Conservation (phyloP, 179 eudicot genomes). For the Camellia oleifera region DNA sequence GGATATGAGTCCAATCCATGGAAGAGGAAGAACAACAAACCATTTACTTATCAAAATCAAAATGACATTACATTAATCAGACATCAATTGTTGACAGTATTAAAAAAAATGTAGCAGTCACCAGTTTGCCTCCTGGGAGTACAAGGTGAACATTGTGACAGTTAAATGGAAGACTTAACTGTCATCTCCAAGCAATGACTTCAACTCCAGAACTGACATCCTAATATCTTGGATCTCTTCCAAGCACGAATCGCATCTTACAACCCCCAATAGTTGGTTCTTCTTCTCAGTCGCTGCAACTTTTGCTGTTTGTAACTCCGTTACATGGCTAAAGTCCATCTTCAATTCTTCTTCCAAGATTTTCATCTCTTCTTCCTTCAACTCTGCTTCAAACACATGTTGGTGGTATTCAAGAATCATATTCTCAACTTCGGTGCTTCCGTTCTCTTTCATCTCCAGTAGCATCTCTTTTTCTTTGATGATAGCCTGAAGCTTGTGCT, state of each 20-base stretch:
- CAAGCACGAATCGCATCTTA: constrained; percentile 28
- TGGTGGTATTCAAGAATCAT: constrained; percentile 57
- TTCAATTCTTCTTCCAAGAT: constrained; percentile 58
- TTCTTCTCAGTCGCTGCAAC: constrained; percentile 35
- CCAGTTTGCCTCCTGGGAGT: no score
- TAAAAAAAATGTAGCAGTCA: neutral
- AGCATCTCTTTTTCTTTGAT: constrained; percentile 52
- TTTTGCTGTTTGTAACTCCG: constrained; percentile 39
- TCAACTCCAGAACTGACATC: constrained; percentile 45
- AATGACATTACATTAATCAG: neutral
- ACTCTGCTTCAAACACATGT: constrained; percentile 40
- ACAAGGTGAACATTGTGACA: neutral
- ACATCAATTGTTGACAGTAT: neutral
- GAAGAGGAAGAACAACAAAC: no score
- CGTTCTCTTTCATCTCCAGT: constrained; percentile 52
- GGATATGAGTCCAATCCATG: no score
- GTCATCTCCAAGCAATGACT: constrained; percentile 33
- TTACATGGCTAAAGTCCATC: constrained; percentile 24
- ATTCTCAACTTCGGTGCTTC: constrained; percentile 47
- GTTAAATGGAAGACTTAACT: constrained; percentile 13
- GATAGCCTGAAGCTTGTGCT: constrained; percentile 39
- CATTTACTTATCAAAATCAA: no score
- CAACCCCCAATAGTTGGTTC: constrained; percentile 28
- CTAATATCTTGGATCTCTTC: constrained; percentile 51
- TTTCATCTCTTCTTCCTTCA: constrained; percentile 56